Evolutionary conservation across 305 asterid genomes (phyloP).

Genomic region (Fraxinus velutina): DNA sequence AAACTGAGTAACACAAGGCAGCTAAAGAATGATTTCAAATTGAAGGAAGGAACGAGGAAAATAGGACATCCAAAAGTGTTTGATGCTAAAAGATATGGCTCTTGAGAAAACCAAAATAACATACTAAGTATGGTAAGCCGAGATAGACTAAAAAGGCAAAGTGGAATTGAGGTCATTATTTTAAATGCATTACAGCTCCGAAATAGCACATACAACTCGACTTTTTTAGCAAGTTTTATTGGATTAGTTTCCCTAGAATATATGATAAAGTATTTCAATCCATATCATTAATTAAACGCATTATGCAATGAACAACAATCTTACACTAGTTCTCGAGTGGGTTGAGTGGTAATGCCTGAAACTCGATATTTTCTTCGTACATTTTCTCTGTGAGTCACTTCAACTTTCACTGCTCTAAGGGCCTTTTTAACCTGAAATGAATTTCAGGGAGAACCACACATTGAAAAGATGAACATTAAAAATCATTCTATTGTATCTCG

Average conservation of each 20-base stretch:
- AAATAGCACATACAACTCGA: not conserved
- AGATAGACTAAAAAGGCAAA: not conserved
- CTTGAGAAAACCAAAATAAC: not conserved
- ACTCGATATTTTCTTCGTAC: conserved; percentile 93
- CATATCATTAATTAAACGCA: not conserved
- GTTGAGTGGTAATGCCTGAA: conserved; percentile 87
- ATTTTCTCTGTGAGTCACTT: conserved; percentile 91
- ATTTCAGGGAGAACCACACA: not conserved
- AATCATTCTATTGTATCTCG: not conserved
- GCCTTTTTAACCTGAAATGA: conserved; percentile 81
- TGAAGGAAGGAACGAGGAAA: not conserved
- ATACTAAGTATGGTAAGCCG: not conserved
- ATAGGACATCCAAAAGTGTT: not conserved
- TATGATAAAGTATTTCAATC: not conserved
- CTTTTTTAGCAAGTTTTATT: not conserved
- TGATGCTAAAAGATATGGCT: not conserved
- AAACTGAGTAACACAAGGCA: not conserved
- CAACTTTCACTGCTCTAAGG: conserved; percentile 95
- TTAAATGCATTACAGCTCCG: not conserved
- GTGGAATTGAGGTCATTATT: not conserved
- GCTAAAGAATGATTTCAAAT: not conserved
- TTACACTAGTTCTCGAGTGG: conserved; percentile 93
- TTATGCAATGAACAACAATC: conserved; percentile 22
- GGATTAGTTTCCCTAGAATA: not conserved
- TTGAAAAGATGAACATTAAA: conserved; percentile 1